Conservation (phyloP, 169 alveolate genomes). For the Amoebophrya sp. region DNA sequence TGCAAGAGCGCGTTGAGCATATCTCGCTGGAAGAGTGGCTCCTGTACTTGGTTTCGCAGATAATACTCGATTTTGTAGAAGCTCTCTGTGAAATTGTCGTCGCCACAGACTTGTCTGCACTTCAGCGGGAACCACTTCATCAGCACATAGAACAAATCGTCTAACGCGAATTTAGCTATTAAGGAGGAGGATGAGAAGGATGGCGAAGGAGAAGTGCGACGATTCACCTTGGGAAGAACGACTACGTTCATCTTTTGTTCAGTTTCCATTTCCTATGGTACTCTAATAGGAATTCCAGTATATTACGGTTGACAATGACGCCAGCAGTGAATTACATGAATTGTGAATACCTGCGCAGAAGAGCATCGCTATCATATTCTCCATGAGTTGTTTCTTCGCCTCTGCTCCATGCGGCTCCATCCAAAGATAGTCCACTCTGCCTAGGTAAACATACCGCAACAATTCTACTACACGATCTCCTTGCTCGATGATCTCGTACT, state of each 20-base stretch:
- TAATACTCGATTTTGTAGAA: background rate
- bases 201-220: too few species aligned
- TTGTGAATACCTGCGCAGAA: too few species aligned
- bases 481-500: background rate
- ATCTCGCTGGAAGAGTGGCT: background rate
- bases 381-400: background rate
- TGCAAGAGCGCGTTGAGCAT: constrained; percentile 8
- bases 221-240: too few species aligned
- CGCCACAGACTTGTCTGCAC: background rate
- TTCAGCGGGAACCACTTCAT: constrained; percentile 26
- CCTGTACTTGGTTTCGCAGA: background rate
- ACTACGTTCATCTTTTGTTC: too few species aligned
- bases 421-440: background rate
- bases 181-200: too few species aligned
- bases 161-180: background rate
- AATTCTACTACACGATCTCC: background rate
- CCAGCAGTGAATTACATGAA: too few species aligned
- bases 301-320: too few species aligned
- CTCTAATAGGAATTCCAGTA: too few species aligned
- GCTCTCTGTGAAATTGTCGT: background rate
- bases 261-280: too few species aligned
- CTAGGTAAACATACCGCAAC: background rate
- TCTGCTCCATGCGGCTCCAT: constrained; percentile 10
- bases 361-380: background rate
- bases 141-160: background rate